phyloP scores from a whole-genome alignment of 1,284 basidiomycete species.

The Coniferiporia weirii region DNA sequence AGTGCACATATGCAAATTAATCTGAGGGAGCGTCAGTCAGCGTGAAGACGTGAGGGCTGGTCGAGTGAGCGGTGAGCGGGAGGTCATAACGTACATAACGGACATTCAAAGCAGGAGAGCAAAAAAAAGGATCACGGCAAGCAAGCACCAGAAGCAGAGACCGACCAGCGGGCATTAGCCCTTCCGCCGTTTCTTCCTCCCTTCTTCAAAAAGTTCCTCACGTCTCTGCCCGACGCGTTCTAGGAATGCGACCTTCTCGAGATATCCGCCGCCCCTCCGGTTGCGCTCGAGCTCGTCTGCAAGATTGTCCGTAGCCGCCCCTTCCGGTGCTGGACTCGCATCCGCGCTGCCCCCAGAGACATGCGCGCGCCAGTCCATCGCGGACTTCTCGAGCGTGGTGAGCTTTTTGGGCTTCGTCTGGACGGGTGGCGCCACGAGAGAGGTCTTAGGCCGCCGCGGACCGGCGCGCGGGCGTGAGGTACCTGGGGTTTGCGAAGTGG shows the following conservation, averaged over 20 bases:
- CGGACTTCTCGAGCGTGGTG: conserved; percentile 75
- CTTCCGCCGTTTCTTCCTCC: conserved; percentile 54
- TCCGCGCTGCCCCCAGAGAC: conserved; percentile 25
- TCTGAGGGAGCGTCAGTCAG: no score
- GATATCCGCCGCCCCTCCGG: conserved; percentile 53
- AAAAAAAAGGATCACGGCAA: no score
- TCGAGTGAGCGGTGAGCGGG: no score
- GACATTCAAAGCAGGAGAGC: no score
- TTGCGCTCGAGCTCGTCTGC: conserved; percentile 71
- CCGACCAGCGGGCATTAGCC: conserved; percentile 19
- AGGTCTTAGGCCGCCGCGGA: conserved; percentile 58
- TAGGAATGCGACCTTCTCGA: conserved; percentile 79
- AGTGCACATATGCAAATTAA: no score
- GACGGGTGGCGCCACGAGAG: conserved; percentile 44
- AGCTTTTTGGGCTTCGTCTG: conserved; percentile 62
- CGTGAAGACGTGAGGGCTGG: no score
- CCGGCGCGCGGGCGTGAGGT: conserved; percentile 40
- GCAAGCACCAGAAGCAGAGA: no score
- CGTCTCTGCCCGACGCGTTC: conserved; percentile 65
- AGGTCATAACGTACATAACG: no score
- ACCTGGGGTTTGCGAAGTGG: conserved; percentile 14
- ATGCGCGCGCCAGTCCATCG: conserved; percentile 76
- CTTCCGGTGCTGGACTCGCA: neutral
- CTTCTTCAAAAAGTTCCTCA: conserved; percentile 56
- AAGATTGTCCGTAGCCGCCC: conserved; percentile 33